Evolutionary conservation across 257 asterid genomes (phyloP).

Genomic region (Solanum phureja): DNA sequence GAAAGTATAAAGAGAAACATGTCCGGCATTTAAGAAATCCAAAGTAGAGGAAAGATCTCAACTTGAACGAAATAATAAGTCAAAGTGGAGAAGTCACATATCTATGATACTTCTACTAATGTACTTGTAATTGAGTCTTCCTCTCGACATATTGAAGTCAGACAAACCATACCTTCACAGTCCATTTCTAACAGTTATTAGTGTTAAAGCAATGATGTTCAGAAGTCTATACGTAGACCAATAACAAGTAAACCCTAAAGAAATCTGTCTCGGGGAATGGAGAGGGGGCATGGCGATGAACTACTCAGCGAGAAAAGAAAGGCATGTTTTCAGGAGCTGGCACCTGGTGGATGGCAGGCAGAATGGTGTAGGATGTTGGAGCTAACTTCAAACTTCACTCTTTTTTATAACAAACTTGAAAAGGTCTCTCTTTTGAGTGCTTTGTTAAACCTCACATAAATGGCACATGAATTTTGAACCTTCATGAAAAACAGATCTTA

Average conservation of each 20-base stretch:
- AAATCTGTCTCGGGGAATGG: background rate
- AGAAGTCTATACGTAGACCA: background rate
- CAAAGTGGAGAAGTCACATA: background rate
- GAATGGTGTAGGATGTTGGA: background rate
- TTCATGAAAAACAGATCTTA: background rate
- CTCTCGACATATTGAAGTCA: background rate
- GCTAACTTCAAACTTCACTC: background rate
- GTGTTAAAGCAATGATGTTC: background rate
- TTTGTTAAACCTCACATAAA: background rate
- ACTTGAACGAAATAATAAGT: background rate
- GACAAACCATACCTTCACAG: background rate
- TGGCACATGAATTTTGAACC: background rate
- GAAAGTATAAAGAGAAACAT: background rate
- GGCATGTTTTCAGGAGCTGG: background rate
- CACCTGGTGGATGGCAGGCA: background rate
- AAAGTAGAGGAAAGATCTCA: background rate
- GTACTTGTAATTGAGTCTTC: background rate
- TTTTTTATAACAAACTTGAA: background rate
- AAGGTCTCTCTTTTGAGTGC: background rate
- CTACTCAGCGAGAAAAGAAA: background rate
- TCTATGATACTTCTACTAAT: background rate
- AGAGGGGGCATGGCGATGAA: background rate
- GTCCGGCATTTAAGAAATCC: background rate
- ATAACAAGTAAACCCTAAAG: background rate
- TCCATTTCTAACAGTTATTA: background rate